Evolutionary conservation across 2,329 filamentous ascomycete genomes (phyloP).

Genomic region (Biscogniauxia sp.): DNA sequence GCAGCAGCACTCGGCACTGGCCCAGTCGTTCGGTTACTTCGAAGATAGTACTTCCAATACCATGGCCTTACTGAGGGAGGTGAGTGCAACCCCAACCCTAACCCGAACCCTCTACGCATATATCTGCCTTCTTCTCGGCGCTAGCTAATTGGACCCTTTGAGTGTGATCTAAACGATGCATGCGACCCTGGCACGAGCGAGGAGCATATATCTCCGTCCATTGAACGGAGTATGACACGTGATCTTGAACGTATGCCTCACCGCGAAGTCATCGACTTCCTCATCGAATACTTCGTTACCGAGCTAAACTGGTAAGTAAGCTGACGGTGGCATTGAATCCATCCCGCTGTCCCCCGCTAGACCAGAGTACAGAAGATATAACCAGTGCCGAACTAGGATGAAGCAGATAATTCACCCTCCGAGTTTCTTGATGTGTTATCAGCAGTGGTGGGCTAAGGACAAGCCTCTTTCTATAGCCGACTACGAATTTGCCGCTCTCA

Average conservation of each 20-base stretch:
- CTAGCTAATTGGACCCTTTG: too few relatives aligned
- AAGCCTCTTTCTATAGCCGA: constrained; percentile 1
- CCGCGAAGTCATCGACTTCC: constrained; percentile 14
- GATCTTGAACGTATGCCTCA: background rate
- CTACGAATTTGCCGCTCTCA: constrained; percentile 15
- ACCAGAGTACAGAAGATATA: background rate
- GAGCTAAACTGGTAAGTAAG: constrained; percentile 17
- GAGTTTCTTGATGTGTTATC: constrained; percentile 12
- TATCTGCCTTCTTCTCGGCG: too few relatives aligned
- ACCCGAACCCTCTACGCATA: too few relatives aligned
- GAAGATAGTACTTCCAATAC: constrained; percentile 15
- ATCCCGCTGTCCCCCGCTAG: too few relatives aligned
- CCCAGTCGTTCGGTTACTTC: constrained; percentile 12
- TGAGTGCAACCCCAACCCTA: background rate
- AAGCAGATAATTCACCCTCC: constrained; percentile 10
- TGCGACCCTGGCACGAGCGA: too few relatives aligned
- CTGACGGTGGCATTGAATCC: background rate
- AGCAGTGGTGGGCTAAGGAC: constrained; percentile 10
- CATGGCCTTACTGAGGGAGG: constrained; percentile 10
- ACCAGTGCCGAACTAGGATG: constrained; percentile 5
- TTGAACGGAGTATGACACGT: background rate
- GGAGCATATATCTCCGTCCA: background rate
- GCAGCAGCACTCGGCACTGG: background rate
- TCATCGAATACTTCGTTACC: constrained; percentile 14
- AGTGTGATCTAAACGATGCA: background rate